A percentile compares a stretch with the other conserved stretches of the same genome.
phyloP scores from a whole-genome alignment of 371 early-diverging fungal species.

The Mortierella sp. region DNA sequence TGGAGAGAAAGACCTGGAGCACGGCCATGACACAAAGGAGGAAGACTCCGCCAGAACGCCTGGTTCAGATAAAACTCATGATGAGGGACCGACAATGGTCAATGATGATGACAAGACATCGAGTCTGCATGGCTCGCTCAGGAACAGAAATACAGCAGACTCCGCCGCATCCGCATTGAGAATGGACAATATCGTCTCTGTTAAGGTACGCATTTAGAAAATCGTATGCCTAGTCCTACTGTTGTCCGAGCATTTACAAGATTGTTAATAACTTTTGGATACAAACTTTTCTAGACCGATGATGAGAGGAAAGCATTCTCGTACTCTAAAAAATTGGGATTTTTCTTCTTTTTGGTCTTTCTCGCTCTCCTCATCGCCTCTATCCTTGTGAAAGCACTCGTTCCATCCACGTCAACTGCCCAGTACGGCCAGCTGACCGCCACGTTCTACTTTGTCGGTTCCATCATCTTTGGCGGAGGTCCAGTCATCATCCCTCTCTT shows the following conservation, averaged over 20 bases:
- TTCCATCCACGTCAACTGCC: slow-evolving; percentile 21
- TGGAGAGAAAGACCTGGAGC: slow-evolving; percentile 18
- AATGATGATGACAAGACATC: neutral
- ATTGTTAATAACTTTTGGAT: slow-evolving; percentile 4
- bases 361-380: slow-evolving; percentile 57
- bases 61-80: neutral
- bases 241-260: neutral
- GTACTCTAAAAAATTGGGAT: slow-evolving; percentile 56
- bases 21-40: neutral
- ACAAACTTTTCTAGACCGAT: neutral
- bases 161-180: neutral
- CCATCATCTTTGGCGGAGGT: slow-evolving; percentile 77
- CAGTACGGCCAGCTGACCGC: slow-evolving; percentile 50
- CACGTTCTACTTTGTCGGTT: slow-evolving; percentile 68
- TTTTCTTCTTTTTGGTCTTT: slow-evolving; percentile 56
- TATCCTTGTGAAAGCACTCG: slow-evolving; percentile 55
- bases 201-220: too few species aligned
- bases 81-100: neutral
- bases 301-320: slow-evolving; percentile 33
- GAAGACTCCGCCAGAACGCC: neutral
- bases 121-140: slow-evolving; percentile 11
- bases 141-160: slow-evolving; percentile 14
- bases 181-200: neutral
- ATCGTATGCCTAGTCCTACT: too few species aligned
- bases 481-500: slow-evolving; percentile 70